Base-by-base conservation (phyloP, 2,329 filamentous ascomycete genomes). In the Chalara sp. region DNA sequence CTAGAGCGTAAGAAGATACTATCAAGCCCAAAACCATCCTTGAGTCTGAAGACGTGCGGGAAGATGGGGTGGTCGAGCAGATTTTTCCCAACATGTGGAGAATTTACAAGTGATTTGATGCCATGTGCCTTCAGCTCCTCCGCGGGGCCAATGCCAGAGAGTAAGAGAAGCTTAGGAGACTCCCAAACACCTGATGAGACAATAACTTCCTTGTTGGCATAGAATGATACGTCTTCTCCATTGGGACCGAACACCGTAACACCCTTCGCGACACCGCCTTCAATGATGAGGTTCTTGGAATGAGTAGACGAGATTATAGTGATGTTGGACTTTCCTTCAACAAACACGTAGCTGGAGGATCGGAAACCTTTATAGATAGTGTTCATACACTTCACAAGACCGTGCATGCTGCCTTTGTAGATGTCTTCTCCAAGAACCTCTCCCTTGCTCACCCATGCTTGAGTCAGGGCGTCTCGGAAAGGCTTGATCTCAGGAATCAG, bases 291-390 rank as follows among this genome's bases (percentile, higher is more conserved):
- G 29, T 69, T 68, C 67, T 80, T 81, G 13, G 77, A 76, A 47
- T 74, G 68, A 0, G 68, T 71, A 4, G 69, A 61, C 1, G 71
- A 64, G 12, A 79, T 60, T 42, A 83, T 68, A 0, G 74, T 78
- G 46, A 82, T 68, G 54, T 83, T 83, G 10, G 70, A 66, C 65
- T 81, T 79, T 48, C 70, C 70, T 50, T 71, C 64, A 12, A 84
- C 60, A 55, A 71, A 79, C 0, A 76, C 63, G 56, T 70, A 78
- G 55, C 73, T 76, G 0, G 71, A 73, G 2, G 75, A 77, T 13
- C 79, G 73, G 50, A 68, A 66, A n/a, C 79, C 79, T 6, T 76
- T 68, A 65, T 83, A 80, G 58, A 83, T 81, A 40, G 71, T 72
- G 63, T 79, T 74, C 48, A 78, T 69, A 57, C 74, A 75, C 42